Percentiles rank a stretch among this genome's conserved stretches.
Evolutionary conservation across 1,284 basidiomycete genomes (phyloP).

Genomic region (Papiliotrema laurentii): DNA sequence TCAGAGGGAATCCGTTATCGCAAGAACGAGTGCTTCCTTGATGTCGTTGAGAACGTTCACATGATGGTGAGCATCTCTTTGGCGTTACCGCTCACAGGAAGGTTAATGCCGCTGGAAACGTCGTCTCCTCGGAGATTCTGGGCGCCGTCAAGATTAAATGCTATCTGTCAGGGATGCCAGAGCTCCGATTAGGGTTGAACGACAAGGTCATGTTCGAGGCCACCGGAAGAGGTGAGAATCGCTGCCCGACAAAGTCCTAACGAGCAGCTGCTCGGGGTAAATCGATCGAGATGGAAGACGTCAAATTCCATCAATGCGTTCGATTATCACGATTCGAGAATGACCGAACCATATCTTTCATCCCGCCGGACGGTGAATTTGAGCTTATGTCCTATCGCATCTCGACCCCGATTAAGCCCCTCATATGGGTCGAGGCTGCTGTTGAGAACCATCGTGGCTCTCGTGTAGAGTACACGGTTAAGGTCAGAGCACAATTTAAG

Average conservation of each 20-base stretch:
- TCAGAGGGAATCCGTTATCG: conserved; percentile 96
- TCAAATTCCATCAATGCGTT: conserved; percentile 99
- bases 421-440: conserved; percentile 96
- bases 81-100: conserved; percentile 36
- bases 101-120: conserved; percentile 96
- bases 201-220: conserved; percentile 99
- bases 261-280: conserved; percentile 82
- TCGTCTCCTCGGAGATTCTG: conserved; percentile 94
- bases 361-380: conserved; percentile 98
- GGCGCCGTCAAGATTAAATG: conserved; percentile 99
- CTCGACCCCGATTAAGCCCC: conserved; percentile 92
- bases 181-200: conserved; percentile 89
- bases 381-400: conserved; percentile 97
- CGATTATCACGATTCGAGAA: conserved; percentile 99
- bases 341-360: conserved; percentile 98
- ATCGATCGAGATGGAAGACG: conserved; percentile 99
- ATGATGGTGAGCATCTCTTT: conserved; percentile 62
- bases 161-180: conserved; percentile 98
- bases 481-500: conserved; percentile 98
- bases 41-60: conserved; percentile 97
- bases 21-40: conserved; percentile 99
- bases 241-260: background rate
- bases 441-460: conserved; percentile 92
- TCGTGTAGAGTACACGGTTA: conserved; percentile 96
- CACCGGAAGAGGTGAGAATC: conserved; percentile 69